Evolutionary conservation across 2,329 filamentous ascomycete species (phyloP).

Genomic region (Chrysoporthe cubensis): DNA sequence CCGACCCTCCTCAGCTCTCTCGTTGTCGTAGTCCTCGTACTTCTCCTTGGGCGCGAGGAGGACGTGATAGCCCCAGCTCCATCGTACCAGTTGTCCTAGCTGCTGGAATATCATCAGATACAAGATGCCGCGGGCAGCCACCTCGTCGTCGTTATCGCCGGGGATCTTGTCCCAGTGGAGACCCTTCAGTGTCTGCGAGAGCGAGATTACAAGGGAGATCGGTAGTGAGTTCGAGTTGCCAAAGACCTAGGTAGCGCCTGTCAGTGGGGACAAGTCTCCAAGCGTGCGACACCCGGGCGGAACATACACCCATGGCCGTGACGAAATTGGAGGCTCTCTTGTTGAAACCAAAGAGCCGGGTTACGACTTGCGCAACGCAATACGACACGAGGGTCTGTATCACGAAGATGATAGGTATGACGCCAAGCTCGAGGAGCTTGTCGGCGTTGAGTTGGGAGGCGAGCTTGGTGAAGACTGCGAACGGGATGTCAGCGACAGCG

Average conservation of each 20-base stretch:
- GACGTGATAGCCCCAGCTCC: conserved; percentile 98
- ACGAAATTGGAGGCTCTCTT: conserved; percentile 92
- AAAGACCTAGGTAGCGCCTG: conserved; percentile 64
- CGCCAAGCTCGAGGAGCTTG: conserved; percentile 84
- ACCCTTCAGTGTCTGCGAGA: conserved; percentile 89
- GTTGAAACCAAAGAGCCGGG: conserved; percentile 77
- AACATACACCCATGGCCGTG: conserved; percentile 78
- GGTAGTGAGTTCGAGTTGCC: conserved; percentile 98
- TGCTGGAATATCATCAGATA: conserved; percentile 98
- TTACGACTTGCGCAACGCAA: conserved; percentile 70
- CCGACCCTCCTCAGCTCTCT: conserved; percentile 60
- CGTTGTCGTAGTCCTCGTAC: conserved; percentile 66
- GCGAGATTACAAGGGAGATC: conserved; percentile 91
- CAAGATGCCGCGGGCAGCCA: conserved; percentile 88
- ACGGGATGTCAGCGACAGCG: conserved; percentile 31
- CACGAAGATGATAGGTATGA: conserved; percentile 94
- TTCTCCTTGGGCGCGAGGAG: conserved; percentile 83
- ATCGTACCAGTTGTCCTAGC: conserved; percentile 89
- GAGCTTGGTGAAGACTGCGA: conserved; percentile 89
- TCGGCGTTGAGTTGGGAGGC: conserved; percentile 91
- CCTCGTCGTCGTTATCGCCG: conserved; percentile 93
- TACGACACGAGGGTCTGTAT: conserved; percentile 89
- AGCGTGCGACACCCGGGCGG: background rate
- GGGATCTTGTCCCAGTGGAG: conserved; percentile 92
- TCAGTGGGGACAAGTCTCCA: conserved; percentile 21